Evolutionary conservation across 2,329 filamentous ascomycete genomes (phyloP), one percentile per base, ranked within the genome.

Genomic region (Diaporthe destruens): DNA sequence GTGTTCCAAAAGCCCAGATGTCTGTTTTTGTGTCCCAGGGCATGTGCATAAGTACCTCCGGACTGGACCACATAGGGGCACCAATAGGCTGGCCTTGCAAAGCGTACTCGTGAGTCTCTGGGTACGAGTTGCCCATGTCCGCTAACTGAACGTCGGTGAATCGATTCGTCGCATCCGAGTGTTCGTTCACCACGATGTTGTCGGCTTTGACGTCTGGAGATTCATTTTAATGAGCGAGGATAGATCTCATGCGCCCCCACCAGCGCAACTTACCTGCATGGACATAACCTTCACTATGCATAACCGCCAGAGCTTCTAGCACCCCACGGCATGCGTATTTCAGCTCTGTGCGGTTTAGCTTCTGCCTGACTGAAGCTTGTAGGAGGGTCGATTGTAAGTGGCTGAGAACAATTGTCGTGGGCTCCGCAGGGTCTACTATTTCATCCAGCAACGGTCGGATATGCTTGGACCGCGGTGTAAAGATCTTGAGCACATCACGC

Each of bases 81-180:
- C 39, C 57, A n/a, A 63, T 63, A 47, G 39, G 57, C 57, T 47
- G n/a, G 39, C 57, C 39, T 32, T 47, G 6, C 16, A 47, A 29
- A 47, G 57, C 39, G 23, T 63, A 47, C 23, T 47, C 23, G 4
- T 63, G 57, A 11, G 23, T 47, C 57, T 63, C 16, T 7, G 39
- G 57, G n/a, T 63, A 63, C 7, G 57, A 63, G 23, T 63, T 47
- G 23, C 57, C 57, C 57, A 63, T 63, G 25, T 63, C 57, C 14
- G 57, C 57, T 12, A 63, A 6, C 8, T 47, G 57, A 12, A 63
- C 57, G 16, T 47, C 57, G 11, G 57, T 47, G 8, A 63, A 63
- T 39, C 57, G 57, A n/a, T 63, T 63, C 8, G 14, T 63, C 23
- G n/a, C 20, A 32, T 47, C 23, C 16, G 12, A 5, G 1, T 32